Base-by-base conservation (phyloP, 75 land plant species). In the Sequoiadendron giganteum region DNA sequence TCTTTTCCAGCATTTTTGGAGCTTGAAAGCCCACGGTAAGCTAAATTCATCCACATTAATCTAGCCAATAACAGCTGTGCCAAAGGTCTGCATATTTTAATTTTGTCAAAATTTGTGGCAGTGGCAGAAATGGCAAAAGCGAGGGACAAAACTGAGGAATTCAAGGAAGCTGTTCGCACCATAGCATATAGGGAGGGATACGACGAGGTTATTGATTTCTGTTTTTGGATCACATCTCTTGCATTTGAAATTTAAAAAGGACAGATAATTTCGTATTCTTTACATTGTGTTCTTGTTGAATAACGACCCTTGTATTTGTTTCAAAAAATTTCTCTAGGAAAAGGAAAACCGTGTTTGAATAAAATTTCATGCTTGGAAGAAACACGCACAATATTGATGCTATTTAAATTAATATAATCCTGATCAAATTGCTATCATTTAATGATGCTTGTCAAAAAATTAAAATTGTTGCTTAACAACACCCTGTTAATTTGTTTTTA, bases 61-160 rank as follows among this genome's bases (percentile, higher is more conserved):
- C 38, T 39, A 38, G 3, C 80, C 16, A 39, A 39, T 5, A 36
- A 15, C 42, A 39, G 38, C 16, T 76, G 42, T 16, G 21, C 43
- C 42, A 6, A 77, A 38, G 38, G 40, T 39, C 39, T 77, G 49
- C 83, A 43, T 16, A 43, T 81, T 81, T 81, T 81, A 81, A 81
- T 81, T 81, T 81, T 81, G 21, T 81, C 80, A 81, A 81, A 42
- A 81, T 40, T 42, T 81, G 21, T 81, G 47, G 28, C 21, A 43
- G 8, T 42, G n/a, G 47, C 83, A 43, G 83, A 18, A n/a, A 92
- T 93, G 93, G 76, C 90, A 39, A 92, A 45, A 80, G 2, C 84
- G 15, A 91, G 88, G 84, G 97, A 97, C 87, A 86, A 89, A 83
- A 94, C 92, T 56, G 95, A 93, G 83, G 95, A 94, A 88, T 95